These are phyloP conservation scores for Trichoderma semiorbis DNA, from an alignment of 2,329 filamentous ascomycete species.

Conservation along the genomic window DNA sequence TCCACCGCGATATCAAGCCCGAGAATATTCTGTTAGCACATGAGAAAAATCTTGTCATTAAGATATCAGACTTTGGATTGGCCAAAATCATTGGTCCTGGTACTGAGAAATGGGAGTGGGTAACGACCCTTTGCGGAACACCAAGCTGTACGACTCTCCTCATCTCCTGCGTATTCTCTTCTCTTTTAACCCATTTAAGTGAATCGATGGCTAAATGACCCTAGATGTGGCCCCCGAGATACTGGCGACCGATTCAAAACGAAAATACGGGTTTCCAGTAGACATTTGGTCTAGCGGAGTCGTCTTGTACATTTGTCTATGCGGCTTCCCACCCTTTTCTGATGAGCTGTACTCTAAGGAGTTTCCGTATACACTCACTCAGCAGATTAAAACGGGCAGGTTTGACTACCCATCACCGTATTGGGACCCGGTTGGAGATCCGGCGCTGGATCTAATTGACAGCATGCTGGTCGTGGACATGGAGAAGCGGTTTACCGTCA, in stretches of 20 bases:
- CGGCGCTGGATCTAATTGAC: conserved; percentile 73
- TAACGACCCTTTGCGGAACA: conserved; percentile 78
- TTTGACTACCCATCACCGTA: conserved; percentile 91
- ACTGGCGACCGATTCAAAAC: conserved; percentile 62
- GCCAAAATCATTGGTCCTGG: conserved; percentile 73
- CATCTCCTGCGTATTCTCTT: neutral
- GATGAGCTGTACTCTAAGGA: conserved; percentile 75
- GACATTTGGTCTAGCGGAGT: conserved; percentile 84
- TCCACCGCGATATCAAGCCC: conserved; percentile 66
- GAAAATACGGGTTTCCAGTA: conserved; percentile 73
- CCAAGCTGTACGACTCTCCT: conserved; percentile 29
- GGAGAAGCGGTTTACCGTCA: conserved; percentile 77
- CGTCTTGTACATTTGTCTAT: conserved; percentile 82
- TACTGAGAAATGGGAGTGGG: conserved; percentile 73
- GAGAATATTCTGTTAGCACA: neutral
- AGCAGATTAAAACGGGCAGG: conserved; percentile 80
- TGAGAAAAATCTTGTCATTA: conserved; percentile 35
- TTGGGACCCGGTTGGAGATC: conserved; percentile 82
- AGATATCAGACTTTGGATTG: conserved; percentile 87
- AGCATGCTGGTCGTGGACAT: conserved; percentile 89
- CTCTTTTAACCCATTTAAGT: neutral
- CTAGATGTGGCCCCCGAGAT: conserved; percentile 46
- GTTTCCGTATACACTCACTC: conserved; percentile 67
- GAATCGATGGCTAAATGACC: neutral
- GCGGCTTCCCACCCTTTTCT: conserved; percentile 81